These are phyloP conservation scores for Clohesyomyces aquaticus DNA, from an alignment of 495 filamentous ascomycete genomes.

Conservation along the genomic window DNA sequence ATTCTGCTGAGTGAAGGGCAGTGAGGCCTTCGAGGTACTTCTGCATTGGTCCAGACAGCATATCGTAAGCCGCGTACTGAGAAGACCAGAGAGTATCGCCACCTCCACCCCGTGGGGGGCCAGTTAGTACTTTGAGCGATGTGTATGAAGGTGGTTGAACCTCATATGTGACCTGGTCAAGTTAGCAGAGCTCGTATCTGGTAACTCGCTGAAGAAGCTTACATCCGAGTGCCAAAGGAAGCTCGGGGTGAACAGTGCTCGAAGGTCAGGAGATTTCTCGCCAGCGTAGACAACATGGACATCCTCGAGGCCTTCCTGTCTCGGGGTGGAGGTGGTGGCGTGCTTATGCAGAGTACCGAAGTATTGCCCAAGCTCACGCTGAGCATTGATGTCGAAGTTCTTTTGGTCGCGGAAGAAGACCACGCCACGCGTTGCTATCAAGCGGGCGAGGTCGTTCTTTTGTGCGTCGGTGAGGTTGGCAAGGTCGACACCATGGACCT, in stretches of 20 bases:
- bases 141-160: conserved; percentile 79
- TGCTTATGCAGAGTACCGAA: conserved; percentile 71
- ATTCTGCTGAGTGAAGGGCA: conserved; percentile 71
- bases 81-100: conserved; percentile 79
- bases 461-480: conserved; percentile 67
- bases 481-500: conserved; percentile 71
- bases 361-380: conserved; percentile 66
- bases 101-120: conserved; percentile 68
- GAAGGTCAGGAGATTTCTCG: conserved; percentile 60
- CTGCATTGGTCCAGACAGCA: conserved; percentile 69
- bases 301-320: conserved; percentile 64
- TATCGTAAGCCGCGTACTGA: conserved; percentile 73
- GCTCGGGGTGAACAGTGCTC: conserved; percentile 42
- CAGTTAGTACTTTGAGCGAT: conserved; percentile 68
- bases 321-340: conserved; percentile 64
- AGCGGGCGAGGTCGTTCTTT: conserved; percentile 73
- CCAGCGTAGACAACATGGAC: conserved; percentile 70
- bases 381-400: conserved; percentile 67
- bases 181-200: too few relatives aligned
- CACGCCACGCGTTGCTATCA: conserved; percentile 72
- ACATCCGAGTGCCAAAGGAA: conserved; percentile 69
- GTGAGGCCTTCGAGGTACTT: conserved; percentile 70
- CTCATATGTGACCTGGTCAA: conserved; percentile 59
- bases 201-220: conserved; percentile 26
- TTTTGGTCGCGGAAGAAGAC: conserved; percentile 74